phyloP scores from a whole-genome alignment of 208 protist species.

The Tritrichomonas foetus region DNA sequence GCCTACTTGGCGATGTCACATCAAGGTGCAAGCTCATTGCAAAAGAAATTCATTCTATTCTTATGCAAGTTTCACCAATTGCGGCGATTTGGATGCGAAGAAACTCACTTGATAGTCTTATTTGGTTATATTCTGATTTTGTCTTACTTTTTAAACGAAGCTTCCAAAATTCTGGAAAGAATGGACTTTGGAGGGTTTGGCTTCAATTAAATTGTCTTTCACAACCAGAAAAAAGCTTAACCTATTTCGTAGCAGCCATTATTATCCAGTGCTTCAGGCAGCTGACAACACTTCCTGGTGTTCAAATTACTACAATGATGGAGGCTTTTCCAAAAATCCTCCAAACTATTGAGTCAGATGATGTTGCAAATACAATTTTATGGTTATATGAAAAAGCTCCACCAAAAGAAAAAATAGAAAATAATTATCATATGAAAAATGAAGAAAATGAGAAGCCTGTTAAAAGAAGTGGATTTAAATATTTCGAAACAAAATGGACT shows the following conservation, averaged over 20 bases:
- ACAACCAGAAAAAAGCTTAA: neutral
- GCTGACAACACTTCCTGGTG: neutral
- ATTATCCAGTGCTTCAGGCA: neutral
- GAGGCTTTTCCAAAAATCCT: neutral
- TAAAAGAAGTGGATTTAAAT: neutral
- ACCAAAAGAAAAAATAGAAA: neutral
- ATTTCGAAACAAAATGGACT: slow-evolving; percentile 16
- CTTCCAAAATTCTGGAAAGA: neutral
- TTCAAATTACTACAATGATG: slow-evolving; percentile 19
- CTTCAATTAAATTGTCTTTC: neutral
- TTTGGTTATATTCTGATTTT: slow-evolving; percentile 24
- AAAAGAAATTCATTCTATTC: neutral
- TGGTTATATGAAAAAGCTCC: neutral
- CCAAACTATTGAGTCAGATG: neutral
- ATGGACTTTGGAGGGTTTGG: slow-evolving; percentile 5
- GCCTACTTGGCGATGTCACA: neutral
- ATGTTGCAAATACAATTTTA: neutral
- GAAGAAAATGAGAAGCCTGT: neutral
- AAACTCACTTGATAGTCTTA: neutral
- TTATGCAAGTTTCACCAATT: neutral
- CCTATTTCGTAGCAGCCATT: slow-evolving; percentile 14
- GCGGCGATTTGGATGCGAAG: neutral
- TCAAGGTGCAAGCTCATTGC: neutral
- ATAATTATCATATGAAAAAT: no score
- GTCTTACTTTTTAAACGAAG: neutral